A percentile compares a stretch with the other conserved stretches of the same genome.
phyloP scores from a whole-genome alignment of 495 filamentous ascomycete genomes.

The Hypomontagnella monticulosa region DNA sequence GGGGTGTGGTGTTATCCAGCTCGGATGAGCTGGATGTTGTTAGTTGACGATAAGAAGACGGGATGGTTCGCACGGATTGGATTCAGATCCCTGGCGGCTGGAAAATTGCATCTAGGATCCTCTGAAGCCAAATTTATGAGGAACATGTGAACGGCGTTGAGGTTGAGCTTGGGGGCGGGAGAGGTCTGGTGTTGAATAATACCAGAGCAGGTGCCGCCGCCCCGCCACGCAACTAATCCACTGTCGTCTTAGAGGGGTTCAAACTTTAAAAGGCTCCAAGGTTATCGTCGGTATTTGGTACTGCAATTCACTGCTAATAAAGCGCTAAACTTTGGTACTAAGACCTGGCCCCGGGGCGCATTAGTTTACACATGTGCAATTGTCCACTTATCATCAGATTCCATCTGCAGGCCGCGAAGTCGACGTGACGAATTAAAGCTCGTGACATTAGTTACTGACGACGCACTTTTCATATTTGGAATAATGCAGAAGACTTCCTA shows the following conservation, averaged over 20 bases:
- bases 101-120: slow-evolving; percentile 11
- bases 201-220: slow-evolving; percentile 25
- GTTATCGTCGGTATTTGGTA: not conserved
- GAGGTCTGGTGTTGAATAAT: slow-evolving; percentile 16
- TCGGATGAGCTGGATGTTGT: slow-evolving; percentile 34
- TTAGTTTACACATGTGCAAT: slow-evolving; percentile 28
- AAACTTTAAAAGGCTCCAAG: not conserved
- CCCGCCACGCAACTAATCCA: slow-evolving; percentile 32
- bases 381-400: slow-evolving; percentile 24
- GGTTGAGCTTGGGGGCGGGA: slow-evolving; percentile 11
- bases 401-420: slow-evolving; percentile 12
- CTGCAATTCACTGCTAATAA: slow-evolving; percentile 12
- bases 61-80: slow-evolving; percentile 8
- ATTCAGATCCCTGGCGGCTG: slow-evolving; percentile 13
- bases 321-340: slow-evolving; percentile 18
- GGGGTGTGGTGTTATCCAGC: slow-evolving; percentile 36
- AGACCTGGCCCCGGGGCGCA: slow-evolving; percentile 6
- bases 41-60: slow-evolving; percentile 12
- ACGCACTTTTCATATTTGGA: not conserved
- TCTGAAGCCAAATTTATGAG: slow-evolving; percentile 27
- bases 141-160: slow-evolving; percentile 28
- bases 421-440: slow-evolving; percentile 33
- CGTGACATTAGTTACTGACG: slow-evolving; percentile 17
- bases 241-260: not conserved
- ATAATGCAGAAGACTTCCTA: not conserved